These are phyloP conservation scores for Saccharomycopsis oosterbeekiorum DNA, from an alignment of 805 yeast species.

Conservation along the genomic window DNA sequence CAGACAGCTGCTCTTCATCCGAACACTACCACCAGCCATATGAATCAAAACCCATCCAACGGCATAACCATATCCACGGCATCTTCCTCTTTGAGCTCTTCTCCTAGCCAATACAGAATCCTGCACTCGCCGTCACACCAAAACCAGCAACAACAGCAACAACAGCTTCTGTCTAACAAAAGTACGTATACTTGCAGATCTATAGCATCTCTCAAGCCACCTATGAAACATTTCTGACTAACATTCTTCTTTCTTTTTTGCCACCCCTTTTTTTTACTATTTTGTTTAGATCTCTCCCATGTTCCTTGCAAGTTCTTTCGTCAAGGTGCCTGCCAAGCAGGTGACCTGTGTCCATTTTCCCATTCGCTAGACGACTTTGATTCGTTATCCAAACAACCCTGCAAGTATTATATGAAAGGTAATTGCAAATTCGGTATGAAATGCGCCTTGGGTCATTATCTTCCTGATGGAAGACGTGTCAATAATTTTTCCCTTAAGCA, in stretches of 20 bases:
- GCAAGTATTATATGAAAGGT: slow-evolving; percentile 94
- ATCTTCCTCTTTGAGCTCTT: not conserved
- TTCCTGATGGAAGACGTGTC: slow-evolving; percentile 82
- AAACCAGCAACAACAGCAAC: not conserved
- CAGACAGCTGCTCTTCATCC: not conserved
- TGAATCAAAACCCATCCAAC: not conserved
- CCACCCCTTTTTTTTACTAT: not conserved
- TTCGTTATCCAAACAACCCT: slow-evolving; percentile 46
- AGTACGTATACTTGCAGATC: not conserved
- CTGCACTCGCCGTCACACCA: not conserved
- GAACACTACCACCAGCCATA: not conserved
- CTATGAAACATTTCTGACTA: not conserved
- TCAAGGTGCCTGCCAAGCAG: slow-evolving; percentile 95
- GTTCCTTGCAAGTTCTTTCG: slow-evolving; percentile 92
- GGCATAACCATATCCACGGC: not conserved
- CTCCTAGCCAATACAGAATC: not conserved
- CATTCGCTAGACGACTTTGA: slow-evolving; percentile 55
- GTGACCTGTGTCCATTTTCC: slow-evolving; percentile 82
- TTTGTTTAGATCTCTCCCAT: slow-evolving; percentile 56
- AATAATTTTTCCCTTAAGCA: slow-evolving; percentile 36
- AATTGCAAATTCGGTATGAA: slow-evolving; percentile 91
- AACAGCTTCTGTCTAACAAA: not conserved
- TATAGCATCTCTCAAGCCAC: not conserved
- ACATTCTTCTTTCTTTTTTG: not conserved
- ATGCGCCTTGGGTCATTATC: slow-evolving; percentile 87